Evolutionary conservation across 805 yeast genomes (phyloP), one percentile per base, ranked within the genome.

Genomic region (Yarrowia keelungensis): DNA sequence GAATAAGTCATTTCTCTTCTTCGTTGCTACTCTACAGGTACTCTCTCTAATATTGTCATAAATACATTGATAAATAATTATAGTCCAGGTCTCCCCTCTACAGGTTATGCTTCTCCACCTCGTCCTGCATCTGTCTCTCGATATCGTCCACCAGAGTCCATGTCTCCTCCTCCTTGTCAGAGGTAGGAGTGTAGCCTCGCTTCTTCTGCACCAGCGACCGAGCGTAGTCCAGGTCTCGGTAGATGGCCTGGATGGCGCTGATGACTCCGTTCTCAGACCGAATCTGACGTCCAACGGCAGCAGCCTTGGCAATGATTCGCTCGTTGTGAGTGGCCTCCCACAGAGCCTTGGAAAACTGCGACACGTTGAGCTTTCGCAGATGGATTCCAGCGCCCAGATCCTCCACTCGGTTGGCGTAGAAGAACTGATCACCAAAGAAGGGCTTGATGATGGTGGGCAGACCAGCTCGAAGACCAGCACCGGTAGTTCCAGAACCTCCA

Each of bases 401-500:
- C 72, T 92, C 97, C 2, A 94, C 89, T 69, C 98, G 82, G 26
- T 85, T 81, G 0, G 97, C 97, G 77, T 91, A 94, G 76, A 94
- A 94, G 75, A 91, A 93, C 78, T 94, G 98, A 78, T 94, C 98
- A 0, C 97, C 98, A 77, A 94, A 94, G 75, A 94, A 94, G 1
- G 98, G 98, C 76, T 93, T 94, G 73, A 94, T 87, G 42, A 94
- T 84, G 0, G 97, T 92, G 0, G 98, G 98, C 41, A 90, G 77
- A 0, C 98, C 98, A 14, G 90, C 89, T 71, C 93, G 81, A 68
- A 94, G 77, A 1, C 96, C 85, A 0, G 97, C 97, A 8, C 98
- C 98, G 0, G 98, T 94, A 0, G 98, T 91, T 1, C 98, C 98
- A 0, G 97, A 89, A 0, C 98, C 98, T 47, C 98, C 98, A 76